Base-by-base conservation (phyloP, 352 stramenopile species). In the Phytophthora tentaculata region DNA sequence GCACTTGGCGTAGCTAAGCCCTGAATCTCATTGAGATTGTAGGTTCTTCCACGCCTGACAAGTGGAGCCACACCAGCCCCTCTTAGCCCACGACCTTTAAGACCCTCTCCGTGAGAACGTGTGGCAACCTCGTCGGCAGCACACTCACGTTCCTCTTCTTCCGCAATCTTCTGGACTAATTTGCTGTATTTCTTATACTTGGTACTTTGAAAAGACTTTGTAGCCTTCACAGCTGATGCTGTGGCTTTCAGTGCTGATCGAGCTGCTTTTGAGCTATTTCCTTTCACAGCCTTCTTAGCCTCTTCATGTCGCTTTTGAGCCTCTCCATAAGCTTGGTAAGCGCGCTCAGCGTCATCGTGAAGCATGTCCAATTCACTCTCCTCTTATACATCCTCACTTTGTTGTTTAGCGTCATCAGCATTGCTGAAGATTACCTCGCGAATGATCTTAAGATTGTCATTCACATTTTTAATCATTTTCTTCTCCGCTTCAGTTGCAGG, bases 351-450 rank as follows among this genome's bases (percentile, higher is more conserved):
- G 13, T 64, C 62, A 64, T 64, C 62, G 39, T 64, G 62, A 17
- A 61, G 55, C 22, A 56, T 64, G 52, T 70, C 48, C 19, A 62
- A 51, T 13, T 56, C 41, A 56, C 60, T 54, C 17, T 23, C 20
- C 54, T 61, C 50, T 58, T 63, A 22, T 16, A 1, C 13, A 58
- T 28, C 41, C 52, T 67, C 41, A 45, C n/a, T n/a, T n/a, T n/a
- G n/a, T n/a, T n/a, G n/a, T n/a, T n/a, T n/a, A n/a, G n/a, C n/a
- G n/a, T n/a, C n/a, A n/a, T n/a, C n/a, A n/a, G n/a, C n/a, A n/a
- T n/a, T n/a, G n/a, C n/a, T n/a, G 49, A 59, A 22, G 51, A 61
- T 62, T 68, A 71, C 56, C 17, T n/a, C n/a, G n/a, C n/a, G n/a
- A n/a, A n/a, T n/a, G n/a, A n/a, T n/a, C n/a, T n/a, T n/a, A n/a